These are phyloP conservation scores for Nemophila menziesii DNA, from an alignment of 257 asterid species.

Conservation along the genomic window DNA sequence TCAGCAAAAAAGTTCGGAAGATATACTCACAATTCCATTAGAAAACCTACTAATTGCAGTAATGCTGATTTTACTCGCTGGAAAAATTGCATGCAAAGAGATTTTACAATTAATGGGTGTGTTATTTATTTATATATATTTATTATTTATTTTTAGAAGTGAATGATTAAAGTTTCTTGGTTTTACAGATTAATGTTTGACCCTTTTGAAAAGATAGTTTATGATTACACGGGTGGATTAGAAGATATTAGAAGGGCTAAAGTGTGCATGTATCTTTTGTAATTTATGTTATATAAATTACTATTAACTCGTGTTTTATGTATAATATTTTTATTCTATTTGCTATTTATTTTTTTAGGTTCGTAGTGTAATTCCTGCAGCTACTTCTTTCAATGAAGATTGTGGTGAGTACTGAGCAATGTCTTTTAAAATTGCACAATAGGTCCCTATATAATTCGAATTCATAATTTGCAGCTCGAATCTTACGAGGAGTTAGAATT, in stretches of 20 bases:
- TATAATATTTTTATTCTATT: conserved; percentile 4
- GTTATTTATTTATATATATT: neutral
- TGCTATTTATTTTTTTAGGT: conserved; percentile 14
- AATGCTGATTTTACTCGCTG: conserved; percentile 21
- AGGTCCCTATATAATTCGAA: conserved; percentile 3
- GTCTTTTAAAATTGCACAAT: neutral
- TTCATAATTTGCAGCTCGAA: conserved; percentile 16
- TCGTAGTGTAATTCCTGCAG: conserved; percentile 22
- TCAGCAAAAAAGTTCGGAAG: conserved; percentile 13
- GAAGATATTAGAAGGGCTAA: conserved; percentile 27
- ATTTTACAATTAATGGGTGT: conserved; percentile 26
- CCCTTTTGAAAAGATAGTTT: conserved; percentile 22
- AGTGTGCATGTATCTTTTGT: conserved; percentile 23
- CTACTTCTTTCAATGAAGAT: conserved; percentile 19
- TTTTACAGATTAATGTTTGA: conserved; percentile 25
- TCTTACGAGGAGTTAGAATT: conserved; percentile 24
- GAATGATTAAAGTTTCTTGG: too few species aligned
- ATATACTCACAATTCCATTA: conserved; percentile 1
- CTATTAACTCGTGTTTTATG: neutral
- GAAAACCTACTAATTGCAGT: conserved; percentile 15
- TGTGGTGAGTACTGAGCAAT: conserved; percentile 13
- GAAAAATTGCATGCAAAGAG: conserved; percentile 23
- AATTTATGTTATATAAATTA: neutral
- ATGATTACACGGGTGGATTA: conserved; percentile 24
- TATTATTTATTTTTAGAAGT: too few species aligned